Base-by-base conservation (phyloP, 176 grass and related monocot species). In the Guadua angustifolia region DNA sequence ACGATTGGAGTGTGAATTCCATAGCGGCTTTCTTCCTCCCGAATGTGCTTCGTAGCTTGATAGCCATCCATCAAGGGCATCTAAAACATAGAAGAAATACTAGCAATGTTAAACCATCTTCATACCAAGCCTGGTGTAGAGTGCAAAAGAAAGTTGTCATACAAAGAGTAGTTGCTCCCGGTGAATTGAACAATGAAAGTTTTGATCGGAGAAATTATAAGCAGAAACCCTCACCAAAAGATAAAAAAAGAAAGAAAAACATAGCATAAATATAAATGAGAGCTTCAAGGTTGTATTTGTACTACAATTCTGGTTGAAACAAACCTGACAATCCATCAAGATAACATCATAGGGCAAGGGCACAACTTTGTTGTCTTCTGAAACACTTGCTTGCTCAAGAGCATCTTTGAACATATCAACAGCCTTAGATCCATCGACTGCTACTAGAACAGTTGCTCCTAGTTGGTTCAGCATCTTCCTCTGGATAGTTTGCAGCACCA, bases 291-390 rank as follows among this genome's bases (percentile, higher is more conserved):
- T 72, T 53, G 12, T 22, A 35, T 22, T 51, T 26, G 29, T 49
- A 60, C 14, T 79, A 57, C 16, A 33, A 25, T 55, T 74, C 24
- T 66, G 5, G n/a, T 5, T 22, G 55, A 81, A 36, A 33, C 58
- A 75, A 82, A 94, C 90, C 95, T 92, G 82, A 64, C 90, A 97
- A 55, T 97, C 92, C 92, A 97, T 94, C 50, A 97, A 75, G 51
- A 97, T 84, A 44, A 82, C 62, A 73, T 93, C 69, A 75, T 91
- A 92, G 25, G 60, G 82, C 63, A 76, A 79, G 36, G 26, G 10
- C 22, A 61, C 7, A 1, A 52, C 45, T 57, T 26, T 40, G 39
- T 66, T 57, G 33, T 66, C 84, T 44, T 74, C 43, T 83, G 50
- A 26, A n/a, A 49, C 46, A 50, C 17, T 16, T 70, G 72, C 51